phyloP scores from a whole-genome alignment of 2,329 filamentous ascomycete species.

The Colletotrichum neosansevieriae region DNA sequence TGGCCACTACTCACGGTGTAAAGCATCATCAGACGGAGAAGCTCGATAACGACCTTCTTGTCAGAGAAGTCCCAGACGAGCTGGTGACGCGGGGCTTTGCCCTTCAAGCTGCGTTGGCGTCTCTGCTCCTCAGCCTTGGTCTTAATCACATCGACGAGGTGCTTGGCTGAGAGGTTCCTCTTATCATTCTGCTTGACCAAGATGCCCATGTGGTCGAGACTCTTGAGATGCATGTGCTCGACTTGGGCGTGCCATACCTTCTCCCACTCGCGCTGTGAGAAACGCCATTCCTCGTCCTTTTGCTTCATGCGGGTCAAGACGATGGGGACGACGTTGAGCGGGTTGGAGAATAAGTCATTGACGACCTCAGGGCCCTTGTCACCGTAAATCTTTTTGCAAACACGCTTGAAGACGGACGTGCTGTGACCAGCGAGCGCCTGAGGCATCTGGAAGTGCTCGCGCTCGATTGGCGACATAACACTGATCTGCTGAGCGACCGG shows the following conservation, averaged over 20 bases:
- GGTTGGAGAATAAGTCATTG: slow-evolving; percentile 85
- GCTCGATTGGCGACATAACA: slow-evolving; percentile 79
- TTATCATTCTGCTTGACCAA: slow-evolving; percentile 91
- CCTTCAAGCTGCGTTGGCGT: slow-evolving; percentile 74
- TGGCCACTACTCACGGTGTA: slow-evolving; percentile 77
- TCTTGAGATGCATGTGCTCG: slow-evolving; percentile 93
- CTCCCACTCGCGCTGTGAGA: slow-evolving; percentile 96
- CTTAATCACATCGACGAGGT: slow-evolving; percentile 90
- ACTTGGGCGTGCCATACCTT: slow-evolving; percentile 99
- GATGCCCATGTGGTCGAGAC: slow-evolving; percentile 95
- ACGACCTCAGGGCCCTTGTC: slow-evolving; percentile 89
- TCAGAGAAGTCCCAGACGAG: slow-evolving; percentile 81
- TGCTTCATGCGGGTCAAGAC: slow-evolving; percentile 91
- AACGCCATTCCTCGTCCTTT: slow-evolving; percentile 97
- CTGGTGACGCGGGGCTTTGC: slow-evolving; percentile 75
- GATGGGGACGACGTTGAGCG: slow-evolving; percentile 89
- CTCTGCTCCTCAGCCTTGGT: slow-evolving; percentile 93
- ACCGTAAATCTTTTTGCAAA: slow-evolving; percentile 97
- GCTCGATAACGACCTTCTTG: slow-evolving; percentile 73
- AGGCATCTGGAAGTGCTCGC: slow-evolving; percentile 82
- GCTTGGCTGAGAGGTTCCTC: slow-evolving; percentile 89
- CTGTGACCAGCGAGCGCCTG: slow-evolving; percentile 90
- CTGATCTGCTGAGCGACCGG: slow-evolving; percentile 93
- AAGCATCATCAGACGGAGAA: slow-evolving; percentile 72
- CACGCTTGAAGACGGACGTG: slow-evolving; percentile 95